Conservation (phyloP, 2,329 filamentous ascomycete genomes). For the Sclerotinia subarctica region DNA sequence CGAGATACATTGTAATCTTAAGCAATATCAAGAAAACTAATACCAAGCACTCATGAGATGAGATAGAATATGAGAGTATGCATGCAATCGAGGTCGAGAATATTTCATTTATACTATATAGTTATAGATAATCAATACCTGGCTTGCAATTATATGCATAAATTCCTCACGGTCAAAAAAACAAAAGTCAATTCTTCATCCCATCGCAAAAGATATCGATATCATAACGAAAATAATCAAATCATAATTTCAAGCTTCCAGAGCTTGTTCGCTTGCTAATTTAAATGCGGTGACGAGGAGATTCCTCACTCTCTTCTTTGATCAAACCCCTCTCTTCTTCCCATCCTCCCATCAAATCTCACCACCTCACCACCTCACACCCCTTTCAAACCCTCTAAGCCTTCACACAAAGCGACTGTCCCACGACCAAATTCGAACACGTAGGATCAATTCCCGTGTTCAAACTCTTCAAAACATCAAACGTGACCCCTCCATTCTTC, state of each 20-base stretch:
- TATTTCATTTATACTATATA: background rate
- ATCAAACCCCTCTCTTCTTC: no score
- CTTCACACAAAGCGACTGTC: slow-evolving; percentile 7
- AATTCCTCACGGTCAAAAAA: no score
- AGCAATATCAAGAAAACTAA: no score
- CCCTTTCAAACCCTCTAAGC: background rate
- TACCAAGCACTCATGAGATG: no score
- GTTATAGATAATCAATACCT: fast-evolving
- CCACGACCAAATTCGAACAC: background rate
- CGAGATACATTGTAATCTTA: no score
- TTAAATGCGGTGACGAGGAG: no score
- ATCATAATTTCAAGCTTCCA: background rate
- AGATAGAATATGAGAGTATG: no score
- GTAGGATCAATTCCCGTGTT: background rate
- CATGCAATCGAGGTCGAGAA: no score
- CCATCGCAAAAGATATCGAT: no score
- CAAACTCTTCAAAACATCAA: background rate
- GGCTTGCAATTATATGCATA: no score
- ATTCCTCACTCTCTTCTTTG: background rate
- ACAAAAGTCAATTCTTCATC: background rate
- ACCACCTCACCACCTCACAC: no score
- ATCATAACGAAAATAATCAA: background rate
- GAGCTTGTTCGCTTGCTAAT: background rate
- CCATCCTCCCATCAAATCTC: background rate
- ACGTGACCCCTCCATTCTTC: background rate